Base-by-base conservation (phyloP, 2,329 filamentous ascomycete genomes). In the Verticillium dahliae region DNA sequence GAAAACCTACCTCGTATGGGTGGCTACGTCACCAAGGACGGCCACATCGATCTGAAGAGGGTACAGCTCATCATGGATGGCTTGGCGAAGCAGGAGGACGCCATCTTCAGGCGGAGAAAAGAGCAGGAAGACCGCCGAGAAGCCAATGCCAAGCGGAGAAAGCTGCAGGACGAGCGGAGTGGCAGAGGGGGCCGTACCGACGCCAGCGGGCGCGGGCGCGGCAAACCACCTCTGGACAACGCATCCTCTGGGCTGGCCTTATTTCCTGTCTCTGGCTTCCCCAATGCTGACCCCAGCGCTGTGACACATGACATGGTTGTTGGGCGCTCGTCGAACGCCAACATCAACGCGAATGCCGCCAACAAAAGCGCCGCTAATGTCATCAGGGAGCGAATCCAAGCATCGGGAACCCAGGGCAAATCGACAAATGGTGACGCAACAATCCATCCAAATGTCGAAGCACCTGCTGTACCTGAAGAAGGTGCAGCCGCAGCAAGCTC, bases 281-380 rank as follows among this genome's bases (percentile, higher is more conserved):
- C 84, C 34, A 81, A 79, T 64, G 83, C 84, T 69, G 70, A 76
- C 18, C 69, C 85, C 2, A 80, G 81, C 59, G 78, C 83, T 35
- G 78, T 96, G 63, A 96, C 92, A 7, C 91, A 97, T 72, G 92
- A 93, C 67, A 91, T 96, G 84, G 85, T 97, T 7, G 87, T 95
- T 63, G 63, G 63, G 7, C 64, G 64, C 9, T 65, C 64, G n/a
- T 65, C 64, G 1, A 65, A 65, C 15, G 62, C 64, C 61, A 65
- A 88, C 69, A 37, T 37, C 35, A 37, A 13, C 11, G 86, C 90
- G 35, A 94, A 92, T 65, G 79, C 86, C 60, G 91, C 92, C 60
- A 99, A 99, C 78, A 97, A 96, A 76, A 97, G 92, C 69, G 95
- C 95, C 31, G 95, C 95, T 37, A 93, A 91, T 64, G 90, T 90